Base-by-base conservation (phyloP, 495 filamentous ascomycete species). In the Venustampulla echinocandica region DNA sequence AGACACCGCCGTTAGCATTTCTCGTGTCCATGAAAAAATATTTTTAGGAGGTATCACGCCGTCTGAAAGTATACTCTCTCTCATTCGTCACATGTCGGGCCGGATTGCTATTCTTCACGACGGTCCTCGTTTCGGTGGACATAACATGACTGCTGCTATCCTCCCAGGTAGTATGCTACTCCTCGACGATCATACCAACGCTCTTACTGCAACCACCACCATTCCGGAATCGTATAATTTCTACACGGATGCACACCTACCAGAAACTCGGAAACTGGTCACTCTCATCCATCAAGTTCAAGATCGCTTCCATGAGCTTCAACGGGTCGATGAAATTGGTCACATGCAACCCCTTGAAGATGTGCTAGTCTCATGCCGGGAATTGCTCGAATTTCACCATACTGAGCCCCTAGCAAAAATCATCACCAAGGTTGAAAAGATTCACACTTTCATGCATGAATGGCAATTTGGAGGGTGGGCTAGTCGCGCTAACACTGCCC, bases 401-500 rank as follows among this genome's bases (percentile, higher is more conserved):
- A 73, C 77, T n/a, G 87, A 95, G 42, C 89, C 93, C 0, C 69
- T 99, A 6, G 87, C 87, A 4, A 88, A 80, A 56, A 78, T 88
- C 49, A 74, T 97, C 53, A 82, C 81, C 0, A 84, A 83, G 52
- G 71, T 88, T 6, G 93, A 99, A 60, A 84, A 85, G 41, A 69
- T 99, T 5, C 83, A 96, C 61, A 71, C 67, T 0, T 77, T 78
- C 44, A 70, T 99, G 11, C 80, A 94, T 53, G 86, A 96, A 64
- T 99, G 93, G 93, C 87, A 96, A 62, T 74, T 73, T 55, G 72
- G 73, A 5, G 70, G 80, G 4, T 87, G 94, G 59, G 87, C 90
- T 6, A 92, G 87, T 64, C 74, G 76, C 52, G 80, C 82, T 38
- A 87, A 84, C 57, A 82, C 81, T 14, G 84, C 79, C 4, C 67